A percentile compares a stretch with the other conserved stretches of the same genome.
These are phyloP conservation scores for Coniferiporia weirii DNA, from an alignment of 1,284 basidiomycete genomes.

Conservation along the genomic window DNA sequence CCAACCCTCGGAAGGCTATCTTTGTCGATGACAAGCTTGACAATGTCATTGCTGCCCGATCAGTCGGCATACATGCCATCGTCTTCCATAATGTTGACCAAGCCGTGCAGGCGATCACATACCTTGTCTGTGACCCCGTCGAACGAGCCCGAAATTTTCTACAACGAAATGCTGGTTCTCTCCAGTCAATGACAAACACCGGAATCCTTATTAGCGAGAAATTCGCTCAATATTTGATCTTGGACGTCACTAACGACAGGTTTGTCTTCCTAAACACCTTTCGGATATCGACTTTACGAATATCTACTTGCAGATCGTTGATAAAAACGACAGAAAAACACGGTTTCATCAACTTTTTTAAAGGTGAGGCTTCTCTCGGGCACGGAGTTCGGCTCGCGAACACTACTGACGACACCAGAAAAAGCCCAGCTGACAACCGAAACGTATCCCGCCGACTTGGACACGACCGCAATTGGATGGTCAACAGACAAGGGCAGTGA, in stretches of 20 bases:
- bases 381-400: not conserved
- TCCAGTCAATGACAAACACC: constrained; percentile 41
- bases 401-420: constrained; percentile 23
- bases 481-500: constrained; percentile 5
- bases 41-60: constrained; percentile 51
- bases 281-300: not conserved
- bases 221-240: constrained; percentile 50
- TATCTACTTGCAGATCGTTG: not conserved
- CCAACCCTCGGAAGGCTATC: constrained; percentile 26
- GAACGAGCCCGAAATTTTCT: constrained; percentile 38
- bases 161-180: constrained; percentile 33
- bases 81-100: constrained; percentile 38
- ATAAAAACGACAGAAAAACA: not conserved
- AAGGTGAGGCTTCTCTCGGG: not conserved
- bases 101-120: constrained; percentile 40
- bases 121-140: constrained; percentile 44
- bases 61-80: constrained; percentile 49
- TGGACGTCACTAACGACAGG: constrained; percentile 29
- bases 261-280: not conserved
- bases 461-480: constrained; percentile 17
- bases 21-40: constrained; percentile 60
- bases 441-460: constrained; percentile 14
- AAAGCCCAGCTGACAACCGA: constrained; percentile 10
- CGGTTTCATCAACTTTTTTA: not conserved
- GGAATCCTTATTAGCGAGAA: constrained; percentile 43